Conservation (phyloP, 176 grass and related monocot genomes). For the Triticum urartu region DNA sequence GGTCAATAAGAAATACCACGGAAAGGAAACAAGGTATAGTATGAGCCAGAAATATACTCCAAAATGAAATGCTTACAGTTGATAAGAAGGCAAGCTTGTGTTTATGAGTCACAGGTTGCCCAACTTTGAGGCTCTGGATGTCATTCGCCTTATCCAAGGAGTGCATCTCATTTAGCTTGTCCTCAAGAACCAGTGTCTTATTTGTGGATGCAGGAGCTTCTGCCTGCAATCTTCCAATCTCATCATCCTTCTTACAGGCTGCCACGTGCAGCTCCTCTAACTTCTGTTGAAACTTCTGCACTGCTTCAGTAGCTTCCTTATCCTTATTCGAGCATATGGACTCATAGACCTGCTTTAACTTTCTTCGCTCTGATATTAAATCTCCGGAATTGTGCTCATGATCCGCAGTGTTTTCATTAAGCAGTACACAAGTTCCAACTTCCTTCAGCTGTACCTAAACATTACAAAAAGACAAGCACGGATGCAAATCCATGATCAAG, state of each 20-base stretch:
- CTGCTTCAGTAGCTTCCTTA: constrained; percentile 43
- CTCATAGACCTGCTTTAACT: constrained; percentile 42
- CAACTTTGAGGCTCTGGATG: neutral
- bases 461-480: neutral
- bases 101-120: neutral
- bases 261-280: constrained; percentile 30
- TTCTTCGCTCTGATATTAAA: constrained; percentile 34
- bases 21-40: neutral
- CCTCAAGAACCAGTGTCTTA: neutral
- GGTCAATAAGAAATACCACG: neutral
- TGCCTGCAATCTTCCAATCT: constrained; percentile 32
- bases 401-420: neutral
- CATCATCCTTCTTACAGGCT: constrained; percentile 34
- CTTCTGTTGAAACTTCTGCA: constrained; percentile 18
- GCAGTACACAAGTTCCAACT: no score
- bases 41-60: neutral
- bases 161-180: neutral
- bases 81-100: neutral
- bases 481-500: neutral
- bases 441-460: constrained; percentile 40
- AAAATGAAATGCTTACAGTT: neutral
- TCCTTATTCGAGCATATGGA: constrained; percentile 41
- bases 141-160: neutral
- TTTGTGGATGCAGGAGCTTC: neutral
- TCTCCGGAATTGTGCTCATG: constrained; percentile 3